Evolutionary conservation across 257 asterid species (phyloP).

Genomic region (Ilex aquifolium): DNA sequence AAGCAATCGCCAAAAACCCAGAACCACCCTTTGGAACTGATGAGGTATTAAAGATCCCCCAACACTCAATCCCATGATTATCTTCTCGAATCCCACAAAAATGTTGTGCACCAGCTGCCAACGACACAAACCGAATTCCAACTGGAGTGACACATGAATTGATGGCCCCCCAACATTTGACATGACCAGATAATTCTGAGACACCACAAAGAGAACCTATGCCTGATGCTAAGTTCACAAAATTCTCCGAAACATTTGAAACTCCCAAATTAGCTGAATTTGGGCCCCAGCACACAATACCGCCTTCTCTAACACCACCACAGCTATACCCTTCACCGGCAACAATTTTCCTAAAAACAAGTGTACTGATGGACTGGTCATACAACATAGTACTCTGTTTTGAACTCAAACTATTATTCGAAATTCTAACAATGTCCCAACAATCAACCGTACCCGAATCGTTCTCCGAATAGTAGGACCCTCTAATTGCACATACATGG

Average conservation of each 20-base stretch:
- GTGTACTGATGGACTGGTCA: slow-evolving; percentile 30
- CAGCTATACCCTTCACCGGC: slow-evolving; percentile 89
- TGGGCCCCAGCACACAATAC: slow-evolving; percentile 76
- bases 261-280: slow-evolving; percentile 40
- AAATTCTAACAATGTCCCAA: slow-evolving; percentile 56
- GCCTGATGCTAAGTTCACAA: slow-evolving; percentile 48
- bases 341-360: slow-evolving; percentile 46
- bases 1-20: slow-evolving; percentile 79
- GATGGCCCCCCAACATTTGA: slow-evolving; percentile 73
- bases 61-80: slow-evolving; percentile 70
- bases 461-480: slow-evolving; percentile 55
- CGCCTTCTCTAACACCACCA: slow-evolving; percentile 54
- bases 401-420: slow-evolving; percentile 31
- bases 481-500: slow-evolving; percentile 82
- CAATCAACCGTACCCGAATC: slow-evolving; percentile 67
- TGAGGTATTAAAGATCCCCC: slow-evolving; percentile 77
- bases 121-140: slow-evolving; percentile 51
- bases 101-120: slow-evolving; percentile 68
- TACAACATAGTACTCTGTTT: slow-evolving; percentile 42
- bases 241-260: slow-evolving; percentile 27
- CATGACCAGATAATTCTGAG: slow-evolving; percentile 40
- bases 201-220: slow-evolving; percentile 62
- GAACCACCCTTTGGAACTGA: slow-evolving; percentile 65
- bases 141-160: slow-evolving; percentile 28
- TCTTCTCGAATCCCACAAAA: slow-evolving; percentile 88